Evolutionary conservation across 345 rosid species (phyloP).

Genomic region (Erysimum cheiranthoides): DNA sequence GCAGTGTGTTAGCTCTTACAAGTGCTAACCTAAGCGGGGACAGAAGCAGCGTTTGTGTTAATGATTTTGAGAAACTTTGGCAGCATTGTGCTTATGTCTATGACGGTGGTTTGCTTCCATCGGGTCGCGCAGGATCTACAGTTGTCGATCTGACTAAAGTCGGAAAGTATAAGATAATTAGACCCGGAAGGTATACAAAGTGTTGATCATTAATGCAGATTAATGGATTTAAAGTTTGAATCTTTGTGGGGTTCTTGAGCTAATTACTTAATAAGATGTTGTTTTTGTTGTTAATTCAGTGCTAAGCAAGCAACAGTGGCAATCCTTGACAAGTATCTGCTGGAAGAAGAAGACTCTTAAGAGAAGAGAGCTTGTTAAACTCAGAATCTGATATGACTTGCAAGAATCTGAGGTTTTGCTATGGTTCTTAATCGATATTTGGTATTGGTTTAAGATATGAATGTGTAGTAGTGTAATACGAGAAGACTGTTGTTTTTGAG

Average conservation of each 20-base stretch:
- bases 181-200: constrained; percentile 74
- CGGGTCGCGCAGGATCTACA: constrained; percentile 92
- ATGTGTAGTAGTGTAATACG: constrained; percentile 11
- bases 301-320: constrained; percentile 65
- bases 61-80: constrained; percentile 85
- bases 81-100: constrained; percentile 81
- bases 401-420: constrained; percentile 22
- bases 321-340: constrained; percentile 62
- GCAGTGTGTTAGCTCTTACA: constrained; percentile 86
- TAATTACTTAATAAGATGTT: not conserved
- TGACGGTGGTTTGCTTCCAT: constrained; percentile 82
- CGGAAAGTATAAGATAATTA: constrained; percentile 77
- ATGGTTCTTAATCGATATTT: constrained; percentile 14
- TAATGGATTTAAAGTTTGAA: not conserved
- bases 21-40: constrained; percentile 92
- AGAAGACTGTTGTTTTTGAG: constrained; percentile 23
- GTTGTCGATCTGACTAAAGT: constrained; percentile 71
- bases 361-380: constrained; percentile 18
- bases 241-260: constrained; percentile 15
- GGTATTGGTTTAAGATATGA: constrained; percentile 19
- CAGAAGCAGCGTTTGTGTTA: constrained; percentile 75
- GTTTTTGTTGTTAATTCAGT: constrained; percentile 48
- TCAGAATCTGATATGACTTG: constrained; percentile 11
- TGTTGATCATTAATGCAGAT: not conserved
- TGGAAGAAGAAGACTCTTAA: constrained; percentile 39